Percentiles rank a stretch among this genome's conserved stretches.
phyloP scores from a whole-genome alignment of 1,139 yeast species.

The Debaryomyces sp. region DNA sequence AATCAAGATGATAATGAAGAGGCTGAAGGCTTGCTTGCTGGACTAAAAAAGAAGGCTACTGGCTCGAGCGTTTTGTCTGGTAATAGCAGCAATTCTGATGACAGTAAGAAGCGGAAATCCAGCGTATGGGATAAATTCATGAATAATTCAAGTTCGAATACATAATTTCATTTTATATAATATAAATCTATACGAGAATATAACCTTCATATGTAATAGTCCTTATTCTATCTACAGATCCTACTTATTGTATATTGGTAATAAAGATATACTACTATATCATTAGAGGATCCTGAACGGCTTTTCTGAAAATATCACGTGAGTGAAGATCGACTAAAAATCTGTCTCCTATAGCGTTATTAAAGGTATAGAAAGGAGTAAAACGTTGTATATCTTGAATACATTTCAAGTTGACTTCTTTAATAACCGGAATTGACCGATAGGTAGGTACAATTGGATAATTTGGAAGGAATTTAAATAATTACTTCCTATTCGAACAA shows the following conservation, averaged over 20 bases:
- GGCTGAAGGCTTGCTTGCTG: constrained; percentile 13
- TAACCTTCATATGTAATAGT: neutral
- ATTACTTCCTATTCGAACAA: neutral
- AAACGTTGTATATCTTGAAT: neutral
- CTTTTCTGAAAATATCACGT: neutral
- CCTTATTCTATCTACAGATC: neutral
- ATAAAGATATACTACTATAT: too few species aligned
- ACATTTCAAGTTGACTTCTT: neutral
- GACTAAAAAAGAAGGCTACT: constrained; percentile 6
- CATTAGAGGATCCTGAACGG: neutral
- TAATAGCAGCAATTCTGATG: constrained; percentile 9
- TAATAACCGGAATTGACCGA: neutral
- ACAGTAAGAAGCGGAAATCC: constrained; percentile 9
- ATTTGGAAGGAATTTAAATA: neutral
- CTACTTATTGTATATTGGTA: too few species aligned
- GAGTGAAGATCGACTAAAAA: neutral
- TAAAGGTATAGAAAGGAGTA: neutral
- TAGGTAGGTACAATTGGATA: neutral
- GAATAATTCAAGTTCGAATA: neutral
- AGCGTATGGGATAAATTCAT: constrained; percentile 14
- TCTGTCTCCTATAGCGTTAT: neutral
- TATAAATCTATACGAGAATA: neutral
- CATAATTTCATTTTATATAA: neutral
- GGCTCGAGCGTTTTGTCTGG: constrained; percentile 5
- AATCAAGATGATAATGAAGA: constrained; percentile 10